Percentiles rank a stretch among this genome's conserved stretches.
These are phyloP conservation scores for Aspergillus leporis DNA, from an alignment of 495 filamentous ascomycete species.

Conservation along the genomic window DNA sequence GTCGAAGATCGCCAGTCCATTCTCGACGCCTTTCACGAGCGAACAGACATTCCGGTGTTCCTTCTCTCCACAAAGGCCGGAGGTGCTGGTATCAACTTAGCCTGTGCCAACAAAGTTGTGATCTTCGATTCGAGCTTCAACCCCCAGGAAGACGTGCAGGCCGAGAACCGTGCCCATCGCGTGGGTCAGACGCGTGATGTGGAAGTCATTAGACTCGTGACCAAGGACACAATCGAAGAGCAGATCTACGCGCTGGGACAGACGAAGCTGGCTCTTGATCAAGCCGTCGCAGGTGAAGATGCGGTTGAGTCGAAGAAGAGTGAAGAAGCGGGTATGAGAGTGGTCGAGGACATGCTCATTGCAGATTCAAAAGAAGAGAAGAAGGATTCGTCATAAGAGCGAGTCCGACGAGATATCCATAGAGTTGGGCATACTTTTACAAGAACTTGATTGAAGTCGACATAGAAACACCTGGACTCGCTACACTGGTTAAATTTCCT, in stretches of 20 bases:
- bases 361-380: constrained; percentile 32
- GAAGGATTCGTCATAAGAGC: constrained; percentile 3
- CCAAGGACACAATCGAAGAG: constrained; percentile 84
- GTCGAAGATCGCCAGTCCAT: constrained; percentile 84
- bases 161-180: constrained; percentile 93
- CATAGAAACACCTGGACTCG: too few relatives aligned
- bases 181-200: constrained; percentile 89
- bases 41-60: constrained; percentile 82
- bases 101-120: constrained; percentile 93
- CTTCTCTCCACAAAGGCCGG: constrained; percentile 91
- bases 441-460: neutral
- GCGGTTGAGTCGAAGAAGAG: constrained; percentile 47
- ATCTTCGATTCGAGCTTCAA: constrained; percentile 97
- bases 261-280: constrained; percentile 90
- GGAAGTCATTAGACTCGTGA: constrained; percentile 82
- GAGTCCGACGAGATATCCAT: neutral
- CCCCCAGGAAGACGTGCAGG: constrained; percentile 93
- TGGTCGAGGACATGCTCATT: constrained; percentile 64
- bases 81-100: constrained; percentile 92
- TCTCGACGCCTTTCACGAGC: constrained; percentile 73
- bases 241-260: constrained; percentile 86
- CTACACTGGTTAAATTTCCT: too few relatives aligned
- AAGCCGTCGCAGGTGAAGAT: constrained; percentile 70
- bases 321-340: constrained; percentile 59
- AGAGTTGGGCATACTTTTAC: neutral